phyloP scores from a whole-genome alignment of 306 rosid genomes.

The Lathyrus tuberosus region DNA sequence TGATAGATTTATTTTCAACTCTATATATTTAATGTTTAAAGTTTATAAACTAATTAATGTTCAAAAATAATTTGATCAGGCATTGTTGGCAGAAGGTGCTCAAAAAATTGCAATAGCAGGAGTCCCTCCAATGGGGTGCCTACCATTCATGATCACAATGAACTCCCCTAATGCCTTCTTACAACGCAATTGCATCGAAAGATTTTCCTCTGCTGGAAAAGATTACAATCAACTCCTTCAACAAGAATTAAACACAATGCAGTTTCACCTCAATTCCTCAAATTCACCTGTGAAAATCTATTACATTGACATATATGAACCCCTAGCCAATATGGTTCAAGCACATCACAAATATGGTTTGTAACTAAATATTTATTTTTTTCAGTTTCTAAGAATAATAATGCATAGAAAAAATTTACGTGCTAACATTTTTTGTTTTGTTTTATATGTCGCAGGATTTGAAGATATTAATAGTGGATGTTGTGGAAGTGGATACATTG shows the following conservation, averaged over 20 bases:
- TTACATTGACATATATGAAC: constrained; percentile 61
- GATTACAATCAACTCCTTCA: constrained; percentile 64
- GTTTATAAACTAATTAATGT: too few species aligned
- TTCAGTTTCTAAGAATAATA: not conserved
- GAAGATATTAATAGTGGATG: constrained; percentile 57
- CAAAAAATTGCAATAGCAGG: constrained; percentile 56
- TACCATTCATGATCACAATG: constrained; percentile 58
- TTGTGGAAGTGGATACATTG: constrained; percentile 72
- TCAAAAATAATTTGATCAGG: constrained; percentile 35
- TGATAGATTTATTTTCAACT: too few species aligned
- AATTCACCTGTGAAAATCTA: constrained; percentile 36
- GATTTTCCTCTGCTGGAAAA: constrained; percentile 52
- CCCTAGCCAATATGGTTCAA: constrained; percentile 54
- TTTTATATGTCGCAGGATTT: constrained; percentile 52
- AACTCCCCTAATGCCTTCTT: constrained; percentile 29
- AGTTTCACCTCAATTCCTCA: constrained; percentile 45
- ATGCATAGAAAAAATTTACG: not conserved
- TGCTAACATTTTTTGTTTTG: not conserved
- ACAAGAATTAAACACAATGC: constrained; percentile 44
- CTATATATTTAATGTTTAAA: too few species aligned
- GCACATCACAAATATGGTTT: constrained; percentile 46
- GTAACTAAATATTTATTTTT: not conserved
- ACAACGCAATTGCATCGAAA: constrained; percentile 53
- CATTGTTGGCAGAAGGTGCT: constrained; percentile 69
- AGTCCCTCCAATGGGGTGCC: constrained; percentile 76